Base-by-base conservation (phyloP, 495 filamentous ascomycete genomes). In the Lepidopterella palustris region DNA sequence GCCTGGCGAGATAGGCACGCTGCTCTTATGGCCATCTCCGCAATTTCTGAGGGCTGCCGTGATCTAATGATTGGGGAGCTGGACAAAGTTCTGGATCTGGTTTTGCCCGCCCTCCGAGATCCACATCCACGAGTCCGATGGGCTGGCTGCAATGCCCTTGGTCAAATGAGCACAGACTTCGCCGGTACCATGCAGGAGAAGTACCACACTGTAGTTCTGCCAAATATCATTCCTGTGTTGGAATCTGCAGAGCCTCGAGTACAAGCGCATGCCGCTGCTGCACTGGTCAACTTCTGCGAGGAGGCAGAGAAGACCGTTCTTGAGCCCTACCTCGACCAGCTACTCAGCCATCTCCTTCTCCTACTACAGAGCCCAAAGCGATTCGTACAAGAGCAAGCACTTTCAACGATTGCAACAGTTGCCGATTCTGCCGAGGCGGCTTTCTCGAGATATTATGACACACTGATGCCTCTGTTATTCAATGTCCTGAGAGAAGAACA, bases 121-220 rank as follows among this genome's bases (percentile, higher is more conserved):
- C 79, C 86, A 40, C 95, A 97, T 70, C 90, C 95, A 21, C 88
- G 95, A 59, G 95, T 99, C 50, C 87, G 93, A 56, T 99, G 95
- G 84, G 95, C 95, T 28, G 95, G 92, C 32, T 99, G 95, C 77
- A 97, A 99, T 70, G 95, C 95, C n/a, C 78, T 99, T 24, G 95
- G 95, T 13, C 95, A 99, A 72, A 99, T 99, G 95, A 97, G 95
- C 73, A 99, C 95, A 9, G 95, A 99, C 72, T 99, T 99, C 71
- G 93, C 95, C 28, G 92, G 91, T 1, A 96, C 88, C 11, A 97
- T 99, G 95, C 95, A 99, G 72, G 87, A 92, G 65, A 92, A 96
- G 66, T 95, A 92, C 73, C 92, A 95, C 67, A 80, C 85, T 47
- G 77, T 84, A 39, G 90, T 97, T 1, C 78, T 99, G 48, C 87